Base-by-base conservation (phyloP, 768 basidiomycete genomes). In the Agrocybe pediades region DNA sequence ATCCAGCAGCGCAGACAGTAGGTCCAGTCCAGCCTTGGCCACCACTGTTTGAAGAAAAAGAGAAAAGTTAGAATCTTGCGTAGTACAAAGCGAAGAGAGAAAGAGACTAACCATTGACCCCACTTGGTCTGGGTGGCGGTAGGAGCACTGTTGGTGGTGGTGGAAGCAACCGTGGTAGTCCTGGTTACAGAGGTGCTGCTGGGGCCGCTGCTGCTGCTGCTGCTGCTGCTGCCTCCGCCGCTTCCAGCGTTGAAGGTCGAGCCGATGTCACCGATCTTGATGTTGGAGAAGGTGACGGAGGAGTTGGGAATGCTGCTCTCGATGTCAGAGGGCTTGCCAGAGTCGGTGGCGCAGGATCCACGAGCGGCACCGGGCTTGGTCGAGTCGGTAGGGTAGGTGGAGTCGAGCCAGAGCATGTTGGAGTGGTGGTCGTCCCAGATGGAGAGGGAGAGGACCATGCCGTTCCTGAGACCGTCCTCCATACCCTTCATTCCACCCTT, bases 361-460 rank as follows among this genome's bases (percentile, higher is more conserved):
- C 48, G 48, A 19, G 48, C 48, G 21, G 48, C 48, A n/a, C 48
- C 48, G 20, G 33, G 48, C 13, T 9, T 25, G 23, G 33, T 49
- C 21, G 48, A 49, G 33, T 49, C 48, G 36, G 25, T 27, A 21
- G 48, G 48, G 36, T 49, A 49, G 48, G 48, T 49, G 5, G 48
- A 49, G 33, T 49, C 48, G 48, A 49, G 48, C 48, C 48, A 49
- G 33, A 49, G 48, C 48, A 49, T 49, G 36, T 49, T 39, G 48
- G 20, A 30, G 48, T 49, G 11, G 33, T 49, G 48, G 68, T 78
- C 76, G 61, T 75, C 76, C 75, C 75, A 75, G 51, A 78, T 55
- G 44, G 61, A 66, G 58, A 78, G 57, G 47, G 73, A 73, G 46
- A 79, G 63, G 27, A 77, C 77, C 70, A 78, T 74, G 11, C 77